phyloP scores from a whole-genome alignment of 2,329 filamentous ascomycete species.

The Colletotrichum australisinense region DNA sequence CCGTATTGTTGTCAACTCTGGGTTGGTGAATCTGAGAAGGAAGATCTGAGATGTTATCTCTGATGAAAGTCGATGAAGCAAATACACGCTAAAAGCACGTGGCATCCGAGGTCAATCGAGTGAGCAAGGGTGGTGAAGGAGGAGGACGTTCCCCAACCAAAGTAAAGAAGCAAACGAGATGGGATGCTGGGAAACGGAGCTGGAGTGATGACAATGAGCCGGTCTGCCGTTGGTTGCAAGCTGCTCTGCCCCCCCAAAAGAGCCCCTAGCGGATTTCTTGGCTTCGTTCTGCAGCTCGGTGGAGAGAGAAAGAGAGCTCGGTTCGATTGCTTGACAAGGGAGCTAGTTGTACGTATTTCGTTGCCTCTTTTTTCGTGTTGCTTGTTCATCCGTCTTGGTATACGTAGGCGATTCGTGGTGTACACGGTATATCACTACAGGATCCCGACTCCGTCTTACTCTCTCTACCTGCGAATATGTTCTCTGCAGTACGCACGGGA shows the following conservation, averaged over 20 bases:
- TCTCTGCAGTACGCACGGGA: not conserved
- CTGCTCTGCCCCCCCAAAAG: not conserved
- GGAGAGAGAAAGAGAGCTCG: not conserved
- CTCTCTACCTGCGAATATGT: not conserved
- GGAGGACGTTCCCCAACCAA: not conserved
- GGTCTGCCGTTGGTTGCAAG: constrained; percentile 8
- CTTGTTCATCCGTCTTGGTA: no score
- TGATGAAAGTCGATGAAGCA: no score
- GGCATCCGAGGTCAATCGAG: not conserved
- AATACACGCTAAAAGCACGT: not conserved
- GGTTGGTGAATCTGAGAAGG: no score
- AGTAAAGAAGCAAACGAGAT: not conserved
- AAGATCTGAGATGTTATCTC: no score
- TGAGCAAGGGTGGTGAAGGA: not conserved
- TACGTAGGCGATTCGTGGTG: no score
- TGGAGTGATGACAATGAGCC: constrained; percentile 8
- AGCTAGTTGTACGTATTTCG: not conserved
- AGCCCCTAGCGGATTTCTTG: not conserved
- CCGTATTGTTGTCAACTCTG: no score
- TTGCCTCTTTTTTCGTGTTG: no score
- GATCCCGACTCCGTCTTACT: not conserved
- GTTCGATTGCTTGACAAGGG: constrained; percentile 9
- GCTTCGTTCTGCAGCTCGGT: constrained; percentile 4
- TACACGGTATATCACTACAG: not conserved
- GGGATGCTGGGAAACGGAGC: not conserved